phyloP scores from a whole-genome alignment of 306 rosid genomes.

The Prunus davidiana region DNA sequence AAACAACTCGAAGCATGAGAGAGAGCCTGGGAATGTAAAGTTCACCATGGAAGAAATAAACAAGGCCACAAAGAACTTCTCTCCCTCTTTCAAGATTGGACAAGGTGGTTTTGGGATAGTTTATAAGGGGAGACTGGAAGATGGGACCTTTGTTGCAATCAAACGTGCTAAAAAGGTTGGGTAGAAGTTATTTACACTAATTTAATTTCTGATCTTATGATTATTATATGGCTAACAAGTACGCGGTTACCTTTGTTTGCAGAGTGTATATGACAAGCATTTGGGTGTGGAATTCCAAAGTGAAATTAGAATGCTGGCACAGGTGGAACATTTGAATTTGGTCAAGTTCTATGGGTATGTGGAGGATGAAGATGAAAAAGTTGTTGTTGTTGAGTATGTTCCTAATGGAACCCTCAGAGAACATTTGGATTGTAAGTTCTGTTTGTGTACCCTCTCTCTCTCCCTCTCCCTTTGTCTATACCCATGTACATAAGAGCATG shows the following conservation, averaged over 20 bases:
- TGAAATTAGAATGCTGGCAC: slow-evolving; percentile 77
- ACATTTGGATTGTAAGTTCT: slow-evolving; percentile 88
- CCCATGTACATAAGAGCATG: neutral
- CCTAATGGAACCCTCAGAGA: slow-evolving; percentile 91
- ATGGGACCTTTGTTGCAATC: slow-evolving; percentile 74
- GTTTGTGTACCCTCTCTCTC: neutral
- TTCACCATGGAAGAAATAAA: slow-evolving; percentile 69
- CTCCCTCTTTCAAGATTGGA: slow-evolving; percentile 78
- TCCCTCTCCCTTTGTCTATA: neutral
- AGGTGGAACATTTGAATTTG: slow-evolving; percentile 84
- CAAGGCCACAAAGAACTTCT: slow-evolving; percentile 75
- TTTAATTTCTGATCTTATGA: neutral
- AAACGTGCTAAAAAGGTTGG: slow-evolving; percentile 96
- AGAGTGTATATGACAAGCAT: slow-evolving; percentile 77
- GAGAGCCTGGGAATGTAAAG: slow-evolving; percentile 53
- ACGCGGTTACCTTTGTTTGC: slow-evolving; percentile 23
- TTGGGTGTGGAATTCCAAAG: slow-evolving; percentile 79
- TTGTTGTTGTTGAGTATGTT: slow-evolving; percentile 83
- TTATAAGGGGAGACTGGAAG: slow-evolving; percentile 66
- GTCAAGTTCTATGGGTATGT: slow-evolving; percentile 77
- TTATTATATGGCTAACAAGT: slow-evolving; percentile 4
- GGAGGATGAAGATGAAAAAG: slow-evolving; percentile 71
- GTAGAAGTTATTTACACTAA: neutral
- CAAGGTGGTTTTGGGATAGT: slow-evolving; percentile 98
- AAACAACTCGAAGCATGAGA: slow-evolving; percentile 35